Base-by-base conservation (phyloP, 805 yeast species). In the Blastobotrys parvus region DNA sequence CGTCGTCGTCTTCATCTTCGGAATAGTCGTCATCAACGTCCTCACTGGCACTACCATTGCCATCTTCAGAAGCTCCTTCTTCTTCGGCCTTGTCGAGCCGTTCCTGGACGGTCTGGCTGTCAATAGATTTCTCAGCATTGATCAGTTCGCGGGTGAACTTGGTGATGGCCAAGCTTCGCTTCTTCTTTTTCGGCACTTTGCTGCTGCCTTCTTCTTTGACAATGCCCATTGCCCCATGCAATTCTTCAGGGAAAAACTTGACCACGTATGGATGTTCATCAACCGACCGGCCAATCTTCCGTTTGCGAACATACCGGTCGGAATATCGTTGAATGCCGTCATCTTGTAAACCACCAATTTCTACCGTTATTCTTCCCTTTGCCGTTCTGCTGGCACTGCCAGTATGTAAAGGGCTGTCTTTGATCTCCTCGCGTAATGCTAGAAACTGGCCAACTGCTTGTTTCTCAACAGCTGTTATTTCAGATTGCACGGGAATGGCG, bases 261-360 rank as follows among this genome's bases (percentile, higher is more conserved):
- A 77, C 55, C 44, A 74, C 72, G 58, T 80, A 85, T 1, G 94
- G 94, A 63, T 83, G 88, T 42, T 82, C 88, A 47, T 79, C 82
- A 6, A 82, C 74, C 2, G 89, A 78, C 41, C 80, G 72, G 1
- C 87, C 86, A 13, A 80, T 73, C 54, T 74, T 77, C 44, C 84
- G 73, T 53, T 77, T 78, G 58, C 81, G 81, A 50, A 80, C 67
- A 62, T 84, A 89, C 58, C 70, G 71, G 61, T 89, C 97, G 2
- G 94, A 78, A 58, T 86, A 86, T 54, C 97, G 71, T 57, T 80
- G 76, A 35, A 89, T 73, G 1, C 90, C 88, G 58, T 85, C 95
- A 43, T 70, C 41, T 3, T 44, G 27, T 22, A 42, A 34, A n/a
- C 41, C 41, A 16, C 51, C 58, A 3, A 46, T 34, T 34, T 53